Conservation (phyloP, 2,329 filamentous ascomycete genomes). For the Ascochyta pisi region DNA sequence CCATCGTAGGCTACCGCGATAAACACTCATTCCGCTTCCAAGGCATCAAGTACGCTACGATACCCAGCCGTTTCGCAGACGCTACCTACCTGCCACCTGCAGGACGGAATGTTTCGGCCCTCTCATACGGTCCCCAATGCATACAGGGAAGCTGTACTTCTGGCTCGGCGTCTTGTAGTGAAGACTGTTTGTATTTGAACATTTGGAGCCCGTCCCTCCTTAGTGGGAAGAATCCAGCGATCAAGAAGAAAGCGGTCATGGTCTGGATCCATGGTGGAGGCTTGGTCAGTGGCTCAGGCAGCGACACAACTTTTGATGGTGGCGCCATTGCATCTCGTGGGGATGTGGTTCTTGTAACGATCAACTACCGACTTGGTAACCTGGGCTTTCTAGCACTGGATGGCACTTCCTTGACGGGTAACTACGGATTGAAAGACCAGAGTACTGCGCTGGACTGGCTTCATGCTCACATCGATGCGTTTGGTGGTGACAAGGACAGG, state of each 20-base stretch:
- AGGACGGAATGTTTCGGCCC: slow-evolving; percentile 44
- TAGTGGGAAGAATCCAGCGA: slow-evolving; percentile 17
- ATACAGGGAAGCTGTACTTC: slow-evolving; percentile 46
- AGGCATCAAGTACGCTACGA: slow-evolving; percentile 56
- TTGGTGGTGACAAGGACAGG: slow-evolving; percentile 45
- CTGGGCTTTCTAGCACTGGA: slow-evolving; percentile 46
- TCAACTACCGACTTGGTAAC: slow-evolving; percentile 52
- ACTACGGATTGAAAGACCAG: slow-evolving; percentile 59
- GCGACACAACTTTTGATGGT: slow-evolving; percentile 56
- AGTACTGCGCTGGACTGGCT: slow-evolving; percentile 60
- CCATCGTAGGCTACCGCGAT: slow-evolving; percentile 52
- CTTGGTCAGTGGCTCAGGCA: slow-evolving; percentile 51
- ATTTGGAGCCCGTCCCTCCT: slow-evolving; percentile 51
- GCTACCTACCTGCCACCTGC: slow-evolving; percentile 48
- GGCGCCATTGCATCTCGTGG: slow-evolving; percentile 55
- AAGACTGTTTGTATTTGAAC: slow-evolving; percentile 58
- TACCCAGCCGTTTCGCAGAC: slow-evolving; percentile 56
- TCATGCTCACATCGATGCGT: slow-evolving; percentile 47
- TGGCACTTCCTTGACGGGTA: slow-evolving; percentile 57
- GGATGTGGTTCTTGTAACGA: slow-evolving; percentile 54
- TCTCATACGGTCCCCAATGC: slow-evolving; percentile 49
- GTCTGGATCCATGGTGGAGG: slow-evolving; percentile 57
- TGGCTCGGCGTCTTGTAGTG: slow-evolving; percentile 33
- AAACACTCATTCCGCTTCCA: slow-evolving; percentile 59
- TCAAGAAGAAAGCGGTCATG: slow-evolving; percentile 53